phyloP scores from a whole-genome alignment of 2,329 filamentous ascomycete genomes.

The Fusarium sp. region DNA sequence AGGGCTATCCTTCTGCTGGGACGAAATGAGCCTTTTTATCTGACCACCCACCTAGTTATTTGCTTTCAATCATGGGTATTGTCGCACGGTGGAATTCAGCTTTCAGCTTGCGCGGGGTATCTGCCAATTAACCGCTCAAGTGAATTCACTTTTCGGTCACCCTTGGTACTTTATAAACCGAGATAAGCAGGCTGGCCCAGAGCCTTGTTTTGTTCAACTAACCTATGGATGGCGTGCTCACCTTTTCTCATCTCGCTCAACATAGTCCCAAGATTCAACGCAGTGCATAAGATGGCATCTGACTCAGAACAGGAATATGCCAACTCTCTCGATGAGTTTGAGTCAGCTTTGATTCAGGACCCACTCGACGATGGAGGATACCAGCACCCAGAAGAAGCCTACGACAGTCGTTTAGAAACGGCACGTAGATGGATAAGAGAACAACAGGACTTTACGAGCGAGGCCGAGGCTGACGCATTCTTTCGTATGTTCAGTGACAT shows the following conservation, averaged over 20 bases:
- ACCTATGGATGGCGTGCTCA: no score
- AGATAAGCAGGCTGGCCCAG: background rate
- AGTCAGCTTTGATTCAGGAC: background rate
- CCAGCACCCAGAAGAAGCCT: background rate
- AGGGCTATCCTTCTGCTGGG: no score
- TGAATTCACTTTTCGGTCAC: no score
- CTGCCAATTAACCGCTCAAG: no score
- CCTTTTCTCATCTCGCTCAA: no score
- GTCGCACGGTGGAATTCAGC: background rate
- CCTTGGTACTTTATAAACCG: no score
- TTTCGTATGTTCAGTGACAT: background rate
- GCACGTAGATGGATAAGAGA: background rate
- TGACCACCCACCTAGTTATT: background rate
- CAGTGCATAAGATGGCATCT: background rate
- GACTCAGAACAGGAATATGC: background rate
- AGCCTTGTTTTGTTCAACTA: background rate
- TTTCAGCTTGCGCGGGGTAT: background rate
- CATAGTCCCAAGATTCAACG: no score
- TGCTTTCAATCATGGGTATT: no score
- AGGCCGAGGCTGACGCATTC: background rate
- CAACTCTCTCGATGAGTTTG: no score
- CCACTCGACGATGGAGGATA: background rate
- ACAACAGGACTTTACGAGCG: background rate
- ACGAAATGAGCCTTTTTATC: no score
- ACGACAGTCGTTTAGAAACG: background rate